Conservation (phyloP, 1,284 basidiomycete genomes). For the Ceratobasidium sp. region DNA sequence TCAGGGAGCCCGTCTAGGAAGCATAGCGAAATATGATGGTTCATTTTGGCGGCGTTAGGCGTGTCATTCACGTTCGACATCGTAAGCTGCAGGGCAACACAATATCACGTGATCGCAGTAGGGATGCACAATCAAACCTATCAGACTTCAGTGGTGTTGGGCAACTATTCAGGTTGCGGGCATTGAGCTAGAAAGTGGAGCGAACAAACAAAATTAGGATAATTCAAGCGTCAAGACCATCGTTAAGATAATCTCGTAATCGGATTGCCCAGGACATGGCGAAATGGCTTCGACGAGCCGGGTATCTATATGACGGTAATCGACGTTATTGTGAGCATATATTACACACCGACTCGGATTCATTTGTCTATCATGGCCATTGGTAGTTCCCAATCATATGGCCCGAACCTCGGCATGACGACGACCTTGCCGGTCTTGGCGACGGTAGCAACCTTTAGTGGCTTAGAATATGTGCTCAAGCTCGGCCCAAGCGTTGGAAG, state of each 20-base stretch:
- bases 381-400: conserved; percentile 87
- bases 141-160: too few relatives aligned
- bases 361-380: conserved; percentile 66
- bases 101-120: conserved; percentile 74
- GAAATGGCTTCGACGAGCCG: too few relatives aligned
- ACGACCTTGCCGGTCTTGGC: conserved; percentile 65
- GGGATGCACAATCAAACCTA: too few relatives aligned
- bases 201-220: too few relatives aligned
- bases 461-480: conserved; percentile 91
- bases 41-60: not conserved
- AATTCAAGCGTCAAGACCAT: too few relatives aligned
- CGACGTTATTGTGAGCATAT: too few relatives aligned
- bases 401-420: conserved; percentile 86
- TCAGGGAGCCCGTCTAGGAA: not conserved
- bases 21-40: not conserved
- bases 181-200: too few relatives aligned
- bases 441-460: conserved; percentile 72
- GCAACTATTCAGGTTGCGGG: too few relatives aligned
- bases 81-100: conserved; percentile 68
- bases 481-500: conserved; percentile 82
- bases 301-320: too few relatives aligned
- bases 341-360: not conserved
- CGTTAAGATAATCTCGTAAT: too few relatives aligned
- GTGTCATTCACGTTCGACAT: too few relatives aligned
- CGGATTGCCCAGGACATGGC: too few relatives aligned